Evolutionary conservation across 345 rosid species (phyloP).

Genomic region (Triadica sebifera): DNA sequence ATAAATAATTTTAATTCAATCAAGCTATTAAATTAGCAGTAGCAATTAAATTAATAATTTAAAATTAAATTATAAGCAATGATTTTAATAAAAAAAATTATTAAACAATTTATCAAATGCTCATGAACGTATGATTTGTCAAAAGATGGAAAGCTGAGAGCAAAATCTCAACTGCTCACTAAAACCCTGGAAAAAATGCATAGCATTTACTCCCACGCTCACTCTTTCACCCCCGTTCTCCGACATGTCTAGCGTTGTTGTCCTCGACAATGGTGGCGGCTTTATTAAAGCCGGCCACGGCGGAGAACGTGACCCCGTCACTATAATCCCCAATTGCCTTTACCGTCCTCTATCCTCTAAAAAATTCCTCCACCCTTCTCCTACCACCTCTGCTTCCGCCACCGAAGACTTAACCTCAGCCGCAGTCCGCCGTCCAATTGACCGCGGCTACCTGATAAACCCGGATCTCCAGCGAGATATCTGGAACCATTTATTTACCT

Average conservation of each 20-base stretch:
- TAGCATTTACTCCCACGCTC: neutral
- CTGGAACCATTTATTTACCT: constrained; percentile 73
- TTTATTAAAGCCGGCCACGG: constrained; percentile 74
- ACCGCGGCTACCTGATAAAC: constrained; percentile 91
- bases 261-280: constrained; percentile 92
- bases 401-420: constrained; percentile 87
- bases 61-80: too few species aligned
- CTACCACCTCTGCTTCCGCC: constrained; percentile 29
- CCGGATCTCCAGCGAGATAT: constrained; percentile 84
- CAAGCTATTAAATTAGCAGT: too few species aligned
- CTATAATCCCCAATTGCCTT: constrained; percentile 77
- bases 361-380: constrained; percentile 60
- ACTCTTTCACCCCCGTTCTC: neutral
- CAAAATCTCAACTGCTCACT: too few species aligned
- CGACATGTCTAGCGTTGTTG: constrained; percentile 67
- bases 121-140: too few species aligned
- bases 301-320: constrained; percentile 76
- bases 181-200: too few species aligned
- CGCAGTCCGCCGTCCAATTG: constrained; percentile 87
- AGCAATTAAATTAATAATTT: too few species aligned
- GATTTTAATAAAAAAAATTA: too few species aligned
- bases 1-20: too few species aligned
- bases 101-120: too few species aligned
- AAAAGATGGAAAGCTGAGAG: too few species aligned
- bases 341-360: constrained; percentile 77